Evolutionary conservation across 352 stramenopile species (phyloP).

Genomic region (Phytophthora foliorum): DNA sequence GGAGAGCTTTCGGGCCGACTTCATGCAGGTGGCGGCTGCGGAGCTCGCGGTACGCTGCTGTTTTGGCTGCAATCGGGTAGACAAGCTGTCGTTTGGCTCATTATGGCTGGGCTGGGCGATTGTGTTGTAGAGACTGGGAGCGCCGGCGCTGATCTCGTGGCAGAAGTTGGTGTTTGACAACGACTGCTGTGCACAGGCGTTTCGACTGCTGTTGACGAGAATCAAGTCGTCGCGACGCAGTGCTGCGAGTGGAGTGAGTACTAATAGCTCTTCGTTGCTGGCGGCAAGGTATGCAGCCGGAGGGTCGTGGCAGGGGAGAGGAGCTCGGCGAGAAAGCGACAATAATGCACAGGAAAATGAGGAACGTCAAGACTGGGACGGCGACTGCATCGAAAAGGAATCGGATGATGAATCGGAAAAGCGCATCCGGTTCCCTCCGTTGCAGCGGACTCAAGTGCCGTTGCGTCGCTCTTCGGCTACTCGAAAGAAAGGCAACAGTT

Average conservation of each 20-base stretch:
- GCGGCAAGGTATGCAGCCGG: slow-evolving; percentile 26
- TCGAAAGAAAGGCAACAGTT: slow-evolving; percentile 4
- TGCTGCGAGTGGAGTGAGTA: slow-evolving; percentile 25
- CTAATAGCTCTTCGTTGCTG: slow-evolving; percentile 33
- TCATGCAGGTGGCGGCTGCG: slow-evolving; percentile 59
- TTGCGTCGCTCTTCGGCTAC: neutral
- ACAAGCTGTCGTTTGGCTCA: neutral
- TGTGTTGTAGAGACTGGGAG: slow-evolving; percentile 53
- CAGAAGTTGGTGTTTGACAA: slow-evolving; percentile 75
- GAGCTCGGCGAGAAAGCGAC: slow-evolving; percentile 5
- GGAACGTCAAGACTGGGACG: slow-evolving; percentile 16
- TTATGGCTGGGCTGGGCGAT: neutral
- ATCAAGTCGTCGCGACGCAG: slow-evolving; percentile 63
- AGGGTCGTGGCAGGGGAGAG: neutral
- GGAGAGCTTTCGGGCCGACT: slow-evolving; percentile 63
- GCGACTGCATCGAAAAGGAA: neutral
- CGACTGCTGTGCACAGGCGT: slow-evolving; percentile 68
- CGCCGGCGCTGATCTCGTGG: slow-evolving; percentile 65
- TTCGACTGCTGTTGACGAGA: slow-evolving; percentile 63
- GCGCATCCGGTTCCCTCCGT: slow-evolving; percentile 19
- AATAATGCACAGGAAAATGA: slow-evolving; percentile 28
- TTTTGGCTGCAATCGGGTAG: neutral
- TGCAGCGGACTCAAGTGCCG: slow-evolving; percentile 9
- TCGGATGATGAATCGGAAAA: neutral
- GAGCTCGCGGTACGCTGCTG: slow-evolving; percentile 56